Evolutionary conservation across 176 grass and related monocot species (phyloP), one percentile per base, ranked within the genome.

Genomic region (Rhipidocladum racemiflorum): DNA sequence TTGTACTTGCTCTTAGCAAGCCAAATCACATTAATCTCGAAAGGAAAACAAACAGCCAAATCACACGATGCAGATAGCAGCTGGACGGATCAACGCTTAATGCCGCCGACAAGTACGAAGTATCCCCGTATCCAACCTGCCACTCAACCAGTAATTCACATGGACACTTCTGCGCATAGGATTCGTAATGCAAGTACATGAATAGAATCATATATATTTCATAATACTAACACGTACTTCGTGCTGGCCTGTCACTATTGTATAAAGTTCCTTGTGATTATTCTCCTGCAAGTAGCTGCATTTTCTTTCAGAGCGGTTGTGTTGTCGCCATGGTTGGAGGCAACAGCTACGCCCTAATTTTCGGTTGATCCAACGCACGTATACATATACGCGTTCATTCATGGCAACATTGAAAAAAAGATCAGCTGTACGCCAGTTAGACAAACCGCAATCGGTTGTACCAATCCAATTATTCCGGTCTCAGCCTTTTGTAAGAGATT

Each of bases 291-390:
- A 45, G 23, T 15, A 77, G 46, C 68, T 57, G 4, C 46, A 20
- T 32, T 32, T 61, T 39, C 7, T 79, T 60, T 53, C 50, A 46
- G 2, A 49, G 48, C 43, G 0, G 75, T 40, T 66, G 76, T 21
- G 69, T 54, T 75, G 87, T 85, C 53, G 23, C 30, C 70, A 81
- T 85, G 87, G 75, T 89, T 75, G 62, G 76, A 54, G 61, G 70
- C 82, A 61, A 46, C 87, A 60, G 36, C 69, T 80, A 42, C 65
- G 9, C 12, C 80, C 36, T 27, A 36, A 71, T 64, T 39, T 2
- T 51, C 40, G 77, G 44, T 12, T 61, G 63, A 87, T 70, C 55
- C 1, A 29, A n/a, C 29, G 15, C 36, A 18, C 49, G 6, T 5
- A 8, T 6, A 21, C 1, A 21, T 0, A 48, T 5, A 0, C 8